These are phyloP conservation scores for Chaetomiaceae sp. DNA, from an alignment of 2,329 filamentous ascomycete species.

Conservation along the genomic window DNA sequence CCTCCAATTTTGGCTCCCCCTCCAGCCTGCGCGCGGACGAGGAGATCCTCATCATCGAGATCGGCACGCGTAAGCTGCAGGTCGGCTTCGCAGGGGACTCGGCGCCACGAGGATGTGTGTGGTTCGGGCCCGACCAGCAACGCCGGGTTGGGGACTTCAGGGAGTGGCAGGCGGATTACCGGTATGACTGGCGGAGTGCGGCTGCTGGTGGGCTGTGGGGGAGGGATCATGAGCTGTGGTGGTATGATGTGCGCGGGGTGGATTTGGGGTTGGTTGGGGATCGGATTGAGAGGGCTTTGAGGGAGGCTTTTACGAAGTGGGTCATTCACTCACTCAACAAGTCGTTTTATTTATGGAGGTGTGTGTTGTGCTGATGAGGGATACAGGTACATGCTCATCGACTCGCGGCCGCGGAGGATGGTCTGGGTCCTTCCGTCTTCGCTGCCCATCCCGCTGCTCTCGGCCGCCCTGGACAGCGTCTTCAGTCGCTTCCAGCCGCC, in stretches of 20 bases:
- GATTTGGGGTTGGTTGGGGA: slow-evolving; percentile 81
- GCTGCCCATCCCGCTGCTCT: slow-evolving; percentile 73
- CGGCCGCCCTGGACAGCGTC: slow-evolving; percentile 68
- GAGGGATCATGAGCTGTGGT: slow-evolving; percentile 70
- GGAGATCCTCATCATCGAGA: slow-evolving; percentile 75
- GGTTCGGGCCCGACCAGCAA: slow-evolving; percentile 71
- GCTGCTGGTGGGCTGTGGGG: slow-evolving; percentile 54
- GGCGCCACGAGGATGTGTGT: slow-evolving; percentile 64
- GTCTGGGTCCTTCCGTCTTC: slow-evolving; percentile 72
- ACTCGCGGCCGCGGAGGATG: slow-evolving; percentile 70
- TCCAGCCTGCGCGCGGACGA: slow-evolving; percentile 69
- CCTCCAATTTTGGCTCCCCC: slow-evolving; percentile 55
- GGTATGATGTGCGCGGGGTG: slow-evolving; percentile 64
- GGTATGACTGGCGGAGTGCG: slow-evolving; percentile 44
- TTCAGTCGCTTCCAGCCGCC: slow-evolving; percentile 79
- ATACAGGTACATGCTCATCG: slow-evolving; percentile 63
- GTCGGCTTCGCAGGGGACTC: slow-evolving; percentile 85
- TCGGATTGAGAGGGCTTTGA: slow-evolving; percentile 76
- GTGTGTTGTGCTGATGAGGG: too few species aligned
- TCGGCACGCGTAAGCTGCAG: slow-evolving; percentile 73
- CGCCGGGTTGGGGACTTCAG: slow-evolving; percentile 78
- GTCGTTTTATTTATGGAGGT: too few species aligned
- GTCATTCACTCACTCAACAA: slow-evolving; percentile 37
- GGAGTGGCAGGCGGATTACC: slow-evolving; percentile 57
- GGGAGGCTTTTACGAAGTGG: slow-evolving; percentile 78